Base-by-base conservation (phyloP, 2,329 filamentous ascomycete genomes). In the Aspergillus texensis region DNA sequence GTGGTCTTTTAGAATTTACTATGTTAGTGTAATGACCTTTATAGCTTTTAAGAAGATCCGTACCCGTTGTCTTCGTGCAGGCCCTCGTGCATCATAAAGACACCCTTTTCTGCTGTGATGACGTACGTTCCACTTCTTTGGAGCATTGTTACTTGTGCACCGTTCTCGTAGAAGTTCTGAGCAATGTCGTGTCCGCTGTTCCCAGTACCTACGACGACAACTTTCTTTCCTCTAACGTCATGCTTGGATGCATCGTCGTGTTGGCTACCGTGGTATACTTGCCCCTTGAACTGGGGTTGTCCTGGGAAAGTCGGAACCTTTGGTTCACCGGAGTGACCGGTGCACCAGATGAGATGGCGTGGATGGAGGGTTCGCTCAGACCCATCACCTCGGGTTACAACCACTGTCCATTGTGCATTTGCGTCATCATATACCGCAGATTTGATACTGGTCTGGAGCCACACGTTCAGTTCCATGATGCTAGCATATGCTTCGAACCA, bases 101-200 rank as follows among this genome's bases (percentile, higher is more conserved):
- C 73, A 1, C 80, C 79, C 46, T 78, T 78, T 4, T 81, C 77
- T 16, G 76, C 77, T 0, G 80, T 81, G 30, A 86, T 77, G 12
- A 85, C 81, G 68, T 82, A 85, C 3, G 83, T 86, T 2, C 79
- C 79, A 10, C 77, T 76, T 10, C 84, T 81, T 71, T 87, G 85
- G 1, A 87, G 68, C 80, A 87, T 83, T 4, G 83, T 84, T 2
- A 86, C 83, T 24, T 79, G 72, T 6, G 81, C 81, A 1, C 84
- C 84, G 39, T 81, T 79, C 57, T 84, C 78, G 55, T 79, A 78
- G 65, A 79, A 85, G 67, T 85, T 81, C 67, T 84, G 80, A 0
- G 82, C 81, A 55, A 85, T 82, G 58, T 85, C 83, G 60, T 85
- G 82, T 0, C 78, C 82, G 63, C 80, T 82, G 60, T 83, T 85